Evolutionary conservation across 2,329 filamentous ascomycete species (phyloP), one percentile per base, ranked within the genome.

Genomic region (Byssoonygena ceratinophila): DNA sequence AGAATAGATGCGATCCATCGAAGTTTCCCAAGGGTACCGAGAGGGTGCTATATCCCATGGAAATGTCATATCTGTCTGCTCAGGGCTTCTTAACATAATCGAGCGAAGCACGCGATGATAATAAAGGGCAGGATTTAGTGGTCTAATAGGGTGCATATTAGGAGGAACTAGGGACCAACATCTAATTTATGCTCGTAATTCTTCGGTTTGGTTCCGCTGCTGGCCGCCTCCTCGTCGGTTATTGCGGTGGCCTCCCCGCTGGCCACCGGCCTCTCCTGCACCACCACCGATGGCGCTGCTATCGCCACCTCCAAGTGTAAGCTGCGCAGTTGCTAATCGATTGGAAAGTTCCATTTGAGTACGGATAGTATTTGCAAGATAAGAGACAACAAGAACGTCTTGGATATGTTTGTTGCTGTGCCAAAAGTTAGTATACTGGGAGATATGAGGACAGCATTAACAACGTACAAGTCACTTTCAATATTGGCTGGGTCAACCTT

Each of bases 301-400:
- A 57, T 76, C 74, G 44, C 71, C 71, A n/a, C 72, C 72, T 56
- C 75, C 76, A 59, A 79, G 71, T 9, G 76, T 78, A 52, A 90
- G 76, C 62, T 79, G 78, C 58, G 85, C 82, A n/a, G 83, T 92
- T 51, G 91, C 91, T 65, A 98, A 77, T 59, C 91, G 82, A 79
- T 97, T 94, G 59, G 90, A 94, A 55, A 98, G 82, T 66, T 97
- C 92, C 75, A 98, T 96, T 76, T 98, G 92, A 61, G 91, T 97
- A 71, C 91, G 88, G 74, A 97, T 95, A 60, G 89, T 96, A 79
- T 97, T 98, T 69, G 92, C 89, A 59, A 98, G 80, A 76, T 98
- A 98, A 61, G 89, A 94, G 63, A 98, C 90, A 71, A 97, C 90
- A 60, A 98, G 83, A 56, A 98, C 90, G 70, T 98, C 92, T 76